Evolutionary conservation across 1,139 yeast species (phyloP), one percentile per base, ranked within the genome.

Genomic region (Taphrina wiesneri): DNA sequence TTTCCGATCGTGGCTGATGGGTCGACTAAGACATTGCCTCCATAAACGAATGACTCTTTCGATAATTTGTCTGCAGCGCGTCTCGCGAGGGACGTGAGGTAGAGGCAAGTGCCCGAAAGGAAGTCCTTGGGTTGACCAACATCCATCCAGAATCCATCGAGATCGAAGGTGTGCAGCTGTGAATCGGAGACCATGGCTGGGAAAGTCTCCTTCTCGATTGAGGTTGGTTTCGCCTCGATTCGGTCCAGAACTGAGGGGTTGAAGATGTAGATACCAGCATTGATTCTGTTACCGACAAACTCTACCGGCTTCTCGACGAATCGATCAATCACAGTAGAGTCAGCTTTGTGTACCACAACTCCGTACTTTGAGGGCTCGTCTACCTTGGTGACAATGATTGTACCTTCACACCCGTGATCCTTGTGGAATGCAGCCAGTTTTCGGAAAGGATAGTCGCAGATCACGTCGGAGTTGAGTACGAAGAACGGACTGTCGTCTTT

Each of bases 101-200:
- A 95, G 72, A 93, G 84, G 74, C 91, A 87, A 75, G 98, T 90
- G 79, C 99, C 99, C 69, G 97, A 87, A 74, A 95, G 83, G 86
- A 91, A 95, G 81, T 95, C 99, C 86, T 93, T 93, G 84, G 99
- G 99, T 83, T 95, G 99, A 79, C 99, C 99, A 74, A 95, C 97
- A 79, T 95, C 99, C 99, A 95, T 95, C 99, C 99, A 95, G 89
- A 86, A 95, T 72, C 99, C 99, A 82, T 93, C 97, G 77, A 95
- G 86, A 79, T 95, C 99, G 77, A 90, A 95, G 68, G 98, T 91
- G 84, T 87, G 96, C 75, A 95, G 84, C 71, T 89, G 85, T 76
- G 88, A 92, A 77, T 87, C 82, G 79, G 88, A 95, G 72, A 95
- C 97, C 75, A 95, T 85, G 75, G 83, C 82, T 75, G 99, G 99